Conservation (phyloP, 345 rosid species). For the Salix dunnii region DNA sequence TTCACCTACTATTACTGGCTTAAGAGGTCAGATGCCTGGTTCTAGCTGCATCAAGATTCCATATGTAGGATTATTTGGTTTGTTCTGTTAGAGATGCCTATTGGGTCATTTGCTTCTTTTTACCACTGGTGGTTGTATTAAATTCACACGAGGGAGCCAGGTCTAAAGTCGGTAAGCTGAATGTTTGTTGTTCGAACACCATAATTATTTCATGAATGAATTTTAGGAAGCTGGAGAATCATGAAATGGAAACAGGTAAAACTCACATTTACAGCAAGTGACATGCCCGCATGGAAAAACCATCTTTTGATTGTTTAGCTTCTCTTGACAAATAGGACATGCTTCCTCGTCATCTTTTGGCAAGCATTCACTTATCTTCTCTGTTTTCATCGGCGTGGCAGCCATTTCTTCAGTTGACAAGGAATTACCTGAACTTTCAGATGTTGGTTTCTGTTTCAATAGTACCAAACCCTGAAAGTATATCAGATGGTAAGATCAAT, state of each 20-base stretch:
- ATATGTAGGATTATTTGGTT: too few relatives aligned
- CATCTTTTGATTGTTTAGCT: constrained; percentile 72
- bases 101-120: too few relatives aligned
- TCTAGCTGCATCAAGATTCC: too few relatives aligned
- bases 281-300: constrained; percentile 92
- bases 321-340: constrained; percentile 91
- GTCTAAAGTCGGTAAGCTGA: too few relatives aligned
- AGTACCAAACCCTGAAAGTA: constrained; percentile 66
- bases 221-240: constrained; percentile 5
- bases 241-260: constrained; percentile 5
- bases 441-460: constrained; percentile 51
- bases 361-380: constrained; percentile 36
- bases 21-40: too few relatives aligned
- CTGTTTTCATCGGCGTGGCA: constrained; percentile 25
- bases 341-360: constrained; percentile 55
- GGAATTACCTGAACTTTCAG: constrained; percentile 42
- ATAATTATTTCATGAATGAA: not conserved
- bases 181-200: too few relatives aligned
- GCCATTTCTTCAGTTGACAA: constrained; percentile 34
- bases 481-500: not conserved
- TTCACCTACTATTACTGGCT: too few relatives aligned
- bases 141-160: too few relatives aligned
- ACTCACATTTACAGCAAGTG: constrained; percentile 90
- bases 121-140: too few relatives aligned
- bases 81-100: too few relatives aligned